Evolutionary conservation across 2,329 filamentous ascomycete genomes (phyloP).

Genomic region (Phyllosticta citrichinensis): DNA sequence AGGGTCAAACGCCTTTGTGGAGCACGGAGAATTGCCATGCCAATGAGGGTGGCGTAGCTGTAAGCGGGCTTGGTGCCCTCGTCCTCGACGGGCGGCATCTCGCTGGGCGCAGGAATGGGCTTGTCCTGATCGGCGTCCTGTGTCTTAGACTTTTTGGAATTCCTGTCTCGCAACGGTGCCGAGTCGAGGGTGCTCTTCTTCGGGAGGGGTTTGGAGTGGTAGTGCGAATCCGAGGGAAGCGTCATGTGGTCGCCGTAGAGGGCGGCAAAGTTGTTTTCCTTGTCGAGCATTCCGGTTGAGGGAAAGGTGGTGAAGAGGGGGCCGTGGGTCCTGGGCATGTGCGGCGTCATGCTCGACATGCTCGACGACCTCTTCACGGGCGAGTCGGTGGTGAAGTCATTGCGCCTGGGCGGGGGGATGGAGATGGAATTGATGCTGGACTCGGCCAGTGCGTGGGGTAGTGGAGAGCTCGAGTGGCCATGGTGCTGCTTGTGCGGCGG

Average conservation of each 20-base stretch:
- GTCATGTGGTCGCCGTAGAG: constrained; percentile 21
- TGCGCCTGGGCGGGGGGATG: constrained; percentile 54
- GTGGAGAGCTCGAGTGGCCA: constrained; percentile 48
- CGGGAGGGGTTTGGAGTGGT: constrained; percentile 32
- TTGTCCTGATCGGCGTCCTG: constrained; percentile 37
- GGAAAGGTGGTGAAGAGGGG: constrained; percentile 45
- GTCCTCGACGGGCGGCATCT: constrained; percentile 74
- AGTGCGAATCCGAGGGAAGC: constrained; percentile 38
- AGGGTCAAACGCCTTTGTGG: constrained; percentile 76
- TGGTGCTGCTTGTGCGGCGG: constrained; percentile 58
- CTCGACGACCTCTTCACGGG: constrained; percentile 51
- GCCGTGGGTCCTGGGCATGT: constrained; percentile 34
- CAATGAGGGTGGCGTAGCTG: constrained; percentile 91
- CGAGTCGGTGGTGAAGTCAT: constrained; percentile 52
- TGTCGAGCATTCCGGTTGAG: constrained; percentile 34
- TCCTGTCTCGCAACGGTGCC: constrained; percentile 60
- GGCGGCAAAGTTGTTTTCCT: constrained; percentile 33
- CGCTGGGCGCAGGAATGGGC: constrained; percentile 58
- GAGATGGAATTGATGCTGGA: constrained; percentile 57
- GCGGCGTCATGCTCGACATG: constrained; percentile 19
- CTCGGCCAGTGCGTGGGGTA: constrained; percentile 47
- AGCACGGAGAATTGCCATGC: constrained; percentile 89
- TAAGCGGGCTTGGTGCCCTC: constrained; percentile 82
- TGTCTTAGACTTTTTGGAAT: constrained; percentile 57
- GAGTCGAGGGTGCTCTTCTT: constrained; percentile 63